phyloP scores from a whole-genome alignment of 2,329 filamentous ascomycete species.

The Aspergillus quadrilineatus region DNA sequence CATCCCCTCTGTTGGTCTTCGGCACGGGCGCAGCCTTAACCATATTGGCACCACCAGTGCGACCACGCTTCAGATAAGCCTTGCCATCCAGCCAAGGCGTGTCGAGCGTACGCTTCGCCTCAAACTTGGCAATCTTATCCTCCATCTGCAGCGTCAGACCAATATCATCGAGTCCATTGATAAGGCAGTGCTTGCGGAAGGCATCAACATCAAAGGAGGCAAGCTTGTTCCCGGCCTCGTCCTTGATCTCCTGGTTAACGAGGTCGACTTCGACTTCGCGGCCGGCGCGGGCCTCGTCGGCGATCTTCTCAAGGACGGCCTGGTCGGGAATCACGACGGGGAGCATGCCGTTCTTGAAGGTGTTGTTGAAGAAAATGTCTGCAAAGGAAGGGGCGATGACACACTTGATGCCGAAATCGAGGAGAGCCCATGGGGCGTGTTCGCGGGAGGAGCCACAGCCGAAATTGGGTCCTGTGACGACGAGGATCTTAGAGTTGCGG shows the following conservation, averaged over 20 bases:
- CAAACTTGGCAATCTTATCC: conserved; percentile 81
- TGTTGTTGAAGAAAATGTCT: conserved; percentile 99
- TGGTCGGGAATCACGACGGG: conserved; percentile 73
- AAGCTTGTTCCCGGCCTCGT: conserved; percentile 69
- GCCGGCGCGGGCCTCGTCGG: conserved; percentile 73
- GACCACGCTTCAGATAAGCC: conserved; percentile 66
- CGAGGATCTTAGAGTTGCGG: conserved; percentile 79
- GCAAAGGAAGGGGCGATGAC: conserved; percentile 85
- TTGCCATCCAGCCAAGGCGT: conserved; percentile 91
- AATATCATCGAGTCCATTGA: conserved; percentile 94
- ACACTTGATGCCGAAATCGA: conserved; percentile 94
- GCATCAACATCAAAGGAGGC: conserved; percentile 83
- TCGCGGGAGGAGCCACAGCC: conserved; percentile 91
- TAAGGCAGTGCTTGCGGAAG: conserved; percentile 89
- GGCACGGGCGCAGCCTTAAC: conserved; percentile 69
- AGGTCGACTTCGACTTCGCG: conserved; percentile 88
- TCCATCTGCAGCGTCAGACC: conserved; percentile 90
- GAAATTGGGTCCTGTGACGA: conserved; percentile 90
- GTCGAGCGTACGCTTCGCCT: conserved; percentile 70
- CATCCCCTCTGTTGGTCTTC: conserved; percentile 84
- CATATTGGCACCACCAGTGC: conserved; percentile 56
- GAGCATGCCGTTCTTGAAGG: conserved; percentile 99
- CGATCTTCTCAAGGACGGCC: conserved; percentile 66
- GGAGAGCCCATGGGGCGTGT: conserved; percentile 93
- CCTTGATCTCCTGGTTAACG: conserved; percentile 77